phyloP scores from a whole-genome alignment of 257 asterid genomes.

The Gentiana dahurica region DNA sequence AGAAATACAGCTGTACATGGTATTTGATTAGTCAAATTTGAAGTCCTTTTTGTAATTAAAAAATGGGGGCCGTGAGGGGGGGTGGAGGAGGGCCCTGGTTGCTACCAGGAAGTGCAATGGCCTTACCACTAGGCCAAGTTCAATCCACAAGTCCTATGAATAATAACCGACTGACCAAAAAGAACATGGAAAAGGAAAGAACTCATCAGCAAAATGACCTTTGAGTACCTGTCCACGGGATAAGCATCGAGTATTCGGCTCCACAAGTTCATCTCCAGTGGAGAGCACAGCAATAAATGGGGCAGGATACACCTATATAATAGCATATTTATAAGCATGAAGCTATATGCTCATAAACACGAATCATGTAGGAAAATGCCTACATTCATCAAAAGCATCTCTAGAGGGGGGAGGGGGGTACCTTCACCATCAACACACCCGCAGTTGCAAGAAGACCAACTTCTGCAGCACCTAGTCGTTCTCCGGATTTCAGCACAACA shows the following conservation, averaged over 20 bases:
- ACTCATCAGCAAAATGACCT: not conserved
- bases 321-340: not conserved
- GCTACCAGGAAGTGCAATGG: too few relatives aligned
- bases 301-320: conserved; percentile 51
- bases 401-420: conserved; percentile 10
- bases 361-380: conserved; percentile 1
- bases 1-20: too few relatives aligned
- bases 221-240: conserved; percentile 75
- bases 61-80: too few relatives aligned
- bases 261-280: conserved; percentile 95
- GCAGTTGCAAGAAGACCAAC: conserved; percentile 87
- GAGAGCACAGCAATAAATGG: conserved; percentile 83
- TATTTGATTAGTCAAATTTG: too few relatives aligned
- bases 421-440: conserved; percentile 65
- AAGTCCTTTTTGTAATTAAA: too few relatives aligned
- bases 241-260: conserved; percentile 44
- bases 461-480: conserved; percentile 75
- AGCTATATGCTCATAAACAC: conserved; percentile 6
- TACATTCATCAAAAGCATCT: not conserved
- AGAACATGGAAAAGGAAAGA: not conserved
- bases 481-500: conserved; percentile 74
- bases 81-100: too few relatives aligned
- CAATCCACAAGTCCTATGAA: too few relatives aligned
- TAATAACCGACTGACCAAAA: too few relatives aligned
- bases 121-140: too few relatives aligned